phyloP scores from a whole-genome alignment of 345 rosid genomes.

The Kernera saxatilis region DNA sequence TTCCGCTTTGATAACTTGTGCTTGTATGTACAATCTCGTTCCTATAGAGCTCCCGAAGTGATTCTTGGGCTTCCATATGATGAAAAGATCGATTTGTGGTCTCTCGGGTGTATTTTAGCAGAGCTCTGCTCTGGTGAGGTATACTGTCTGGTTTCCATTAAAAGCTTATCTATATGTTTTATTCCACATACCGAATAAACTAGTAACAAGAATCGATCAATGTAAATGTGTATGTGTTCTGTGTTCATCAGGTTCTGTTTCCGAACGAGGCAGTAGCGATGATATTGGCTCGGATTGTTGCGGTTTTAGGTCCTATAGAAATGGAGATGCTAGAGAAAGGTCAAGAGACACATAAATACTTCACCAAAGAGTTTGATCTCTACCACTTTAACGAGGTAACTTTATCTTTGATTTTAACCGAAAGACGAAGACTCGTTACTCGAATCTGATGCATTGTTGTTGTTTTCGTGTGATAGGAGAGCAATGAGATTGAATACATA shows the following conservation, averaged over 20 bases:
- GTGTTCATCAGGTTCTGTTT: slow-evolving; percentile 62
- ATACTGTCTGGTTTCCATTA: slow-evolving; percentile 35
- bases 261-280: slow-evolving; percentile 72
- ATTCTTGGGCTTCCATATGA: slow-evolving; percentile 87
- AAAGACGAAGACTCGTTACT: not conserved
- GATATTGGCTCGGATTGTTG: slow-evolving; percentile 73
- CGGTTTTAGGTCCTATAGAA: slow-evolving; percentile 76
- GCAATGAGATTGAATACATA: slow-evolving; percentile 66
- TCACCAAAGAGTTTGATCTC: slow-evolving; percentile 73
- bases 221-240: not conserved
- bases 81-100: slow-evolving; percentile 90
- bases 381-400: slow-evolving; percentile 67
- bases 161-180: not conserved
- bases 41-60: slow-evolving; percentile 98
- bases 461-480: slow-evolving; percentile 48
- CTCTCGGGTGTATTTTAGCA: slow-evolving; percentile 90
- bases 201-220: not conserved
- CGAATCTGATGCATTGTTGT: slow-evolving; percentile 7
- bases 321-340: slow-evolving; percentile 70
- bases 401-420: not conserved
- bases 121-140: slow-evolving; percentile 95
- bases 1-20: slow-evolving; percentile 76
- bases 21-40: slow-evolving; percentile 86
- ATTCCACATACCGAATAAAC: not conserved
- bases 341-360: slow-evolving; percentile 78